A percentile compares a stretch with the other conserved stretches of the same genome.
Conservation (phyloP, 2,329 filamentous ascomycete species). For the Penicillium palitans region DNA sequence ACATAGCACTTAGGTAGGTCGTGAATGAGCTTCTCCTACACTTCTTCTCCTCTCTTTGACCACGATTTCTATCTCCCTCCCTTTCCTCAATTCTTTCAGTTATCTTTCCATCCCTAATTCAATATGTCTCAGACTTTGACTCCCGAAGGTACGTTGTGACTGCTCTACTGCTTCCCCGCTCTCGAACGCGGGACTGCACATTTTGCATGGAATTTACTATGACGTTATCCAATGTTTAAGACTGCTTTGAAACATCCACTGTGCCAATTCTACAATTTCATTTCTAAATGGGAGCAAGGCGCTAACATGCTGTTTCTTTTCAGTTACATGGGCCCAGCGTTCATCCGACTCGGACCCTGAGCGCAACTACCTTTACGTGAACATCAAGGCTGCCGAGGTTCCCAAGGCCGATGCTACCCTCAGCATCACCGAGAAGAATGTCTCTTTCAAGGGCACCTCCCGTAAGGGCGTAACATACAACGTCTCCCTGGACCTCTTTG, state of each 20-base stretch:
- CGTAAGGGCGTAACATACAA: constrained; percentile 85
- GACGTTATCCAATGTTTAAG: constrained; percentile 15
- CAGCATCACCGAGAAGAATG: constrained; percentile 72
- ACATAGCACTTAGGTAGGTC: constrained; percentile 26
- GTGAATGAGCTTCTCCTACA: constrained; percentile 23
- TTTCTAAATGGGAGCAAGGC: neutral
- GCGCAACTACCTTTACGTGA: constrained; percentile 95
- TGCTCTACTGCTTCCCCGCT: constrained; percentile 34
- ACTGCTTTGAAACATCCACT: neutral
- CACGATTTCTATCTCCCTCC: neutral
- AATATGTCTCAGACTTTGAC: constrained; percentile 36
- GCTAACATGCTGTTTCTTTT: constrained; percentile 18
- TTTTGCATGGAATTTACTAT: constrained; percentile 21
- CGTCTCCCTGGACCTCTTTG: constrained; percentile 83
- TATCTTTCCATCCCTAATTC: constrained; percentile 1
- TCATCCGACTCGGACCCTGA: constrained; percentile 74
- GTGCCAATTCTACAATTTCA: neutral
- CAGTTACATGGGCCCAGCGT: constrained; percentile 98
- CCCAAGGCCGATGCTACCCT: constrained; percentile 73
- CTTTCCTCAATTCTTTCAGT: constrained; percentile 10
- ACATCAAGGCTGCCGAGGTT: constrained; percentile 85
- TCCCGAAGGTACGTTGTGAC: constrained; percentile 48
- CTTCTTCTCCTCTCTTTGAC: constrained; percentile 22
- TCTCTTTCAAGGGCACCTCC: constrained; percentile 81
- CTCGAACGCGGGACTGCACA: constrained; percentile 21